Evolutionary conservation across 495 filamentous ascomycete species (phyloP).

Genomic region (Lasiosphaeris hirsuta): DNA sequence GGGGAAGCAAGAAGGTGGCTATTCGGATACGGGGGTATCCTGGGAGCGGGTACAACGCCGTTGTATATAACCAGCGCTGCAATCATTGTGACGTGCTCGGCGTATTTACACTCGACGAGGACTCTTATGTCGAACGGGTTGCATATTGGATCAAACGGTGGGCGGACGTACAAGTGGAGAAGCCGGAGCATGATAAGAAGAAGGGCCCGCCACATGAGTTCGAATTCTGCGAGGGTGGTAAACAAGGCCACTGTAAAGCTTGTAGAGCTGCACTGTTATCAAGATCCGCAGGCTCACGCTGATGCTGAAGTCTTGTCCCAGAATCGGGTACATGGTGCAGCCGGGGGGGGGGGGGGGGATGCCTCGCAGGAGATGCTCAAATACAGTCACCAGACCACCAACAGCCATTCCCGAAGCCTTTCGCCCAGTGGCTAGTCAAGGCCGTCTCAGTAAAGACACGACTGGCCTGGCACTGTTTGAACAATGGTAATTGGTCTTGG

Average conservation of each 20-base stretch:
- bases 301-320: no score
- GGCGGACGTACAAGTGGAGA: slow-evolving; percentile 20
- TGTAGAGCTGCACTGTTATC: no score
- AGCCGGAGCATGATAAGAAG: neutral
- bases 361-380: no score
- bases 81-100: slow-evolving; percentile 23
- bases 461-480: no score
- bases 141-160: slow-evolving; percentile 29
- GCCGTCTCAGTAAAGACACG: no score
- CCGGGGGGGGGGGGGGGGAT: no score
- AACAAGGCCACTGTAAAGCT: neutral
- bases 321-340: no score
- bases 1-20: slow-evolving; percentile 30
- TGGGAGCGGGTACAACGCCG: slow-evolving; percentile 28
- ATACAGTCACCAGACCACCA: no score
- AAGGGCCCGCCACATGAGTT: slow-evolving; percentile 17
- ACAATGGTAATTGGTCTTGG: no score
- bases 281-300: no score
- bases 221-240: slow-evolving; percentile 31
- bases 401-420: no score
- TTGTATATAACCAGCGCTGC: slow-evolving; percentile 30
- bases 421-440: no score
- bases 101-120: slow-evolving; percentile 20
- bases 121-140: slow-evolving; percentile 30
- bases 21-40: slow-evolving; percentile 24